Conservation (phyloP, 495 filamentous ascomycete species). For the Lasiosphaeria miniovina region DNA sequence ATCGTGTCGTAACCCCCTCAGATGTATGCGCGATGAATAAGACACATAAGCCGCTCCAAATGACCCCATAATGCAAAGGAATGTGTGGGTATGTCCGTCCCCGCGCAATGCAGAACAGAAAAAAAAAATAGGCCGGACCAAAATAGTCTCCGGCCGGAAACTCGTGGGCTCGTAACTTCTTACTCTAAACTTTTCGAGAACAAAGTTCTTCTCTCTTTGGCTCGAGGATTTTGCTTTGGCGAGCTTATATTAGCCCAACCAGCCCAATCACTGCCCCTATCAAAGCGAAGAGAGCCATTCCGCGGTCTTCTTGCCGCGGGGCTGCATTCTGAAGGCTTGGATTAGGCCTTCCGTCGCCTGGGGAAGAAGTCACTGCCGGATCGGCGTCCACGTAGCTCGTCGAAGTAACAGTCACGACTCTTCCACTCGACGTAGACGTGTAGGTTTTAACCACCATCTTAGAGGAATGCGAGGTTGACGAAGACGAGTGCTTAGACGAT, state of each 20-base stretch:
- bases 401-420: constrained; percentile 26
- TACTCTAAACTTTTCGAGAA: too few relatives aligned
- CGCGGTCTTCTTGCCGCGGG: constrained; percentile 13
- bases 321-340: constrained; percentile 39
- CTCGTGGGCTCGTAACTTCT: not conserved
- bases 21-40: not conserved
- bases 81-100: constrained; percentile 8
- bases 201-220: too few relatives aligned
- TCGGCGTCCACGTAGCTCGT: constrained; percentile 27
- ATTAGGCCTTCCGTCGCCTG: constrained; percentile 15
- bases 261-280: constrained; percentile 31
- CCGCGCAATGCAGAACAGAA: constrained; percentile 16
- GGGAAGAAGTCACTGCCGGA: constrained; percentile 8
- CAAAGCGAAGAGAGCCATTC: constrained; percentile 24
- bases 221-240: too few relatives aligned
- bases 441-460: constrained; percentile 8
- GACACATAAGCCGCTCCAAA: constrained; percentile 1
- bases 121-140: not conserved
- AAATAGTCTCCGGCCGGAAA: not conserved
- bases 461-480: constrained; percentile 1
- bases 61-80: constrained; percentile 4
- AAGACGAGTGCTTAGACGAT: not conserved
- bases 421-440: constrained; percentile 28
- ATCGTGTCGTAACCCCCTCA: not conserved
- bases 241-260: constrained; percentile 14